Evolutionary conservation across 2,329 filamentous ascomycete species (phyloP).

Genomic region (Aureobasidium sp.): DNA sequence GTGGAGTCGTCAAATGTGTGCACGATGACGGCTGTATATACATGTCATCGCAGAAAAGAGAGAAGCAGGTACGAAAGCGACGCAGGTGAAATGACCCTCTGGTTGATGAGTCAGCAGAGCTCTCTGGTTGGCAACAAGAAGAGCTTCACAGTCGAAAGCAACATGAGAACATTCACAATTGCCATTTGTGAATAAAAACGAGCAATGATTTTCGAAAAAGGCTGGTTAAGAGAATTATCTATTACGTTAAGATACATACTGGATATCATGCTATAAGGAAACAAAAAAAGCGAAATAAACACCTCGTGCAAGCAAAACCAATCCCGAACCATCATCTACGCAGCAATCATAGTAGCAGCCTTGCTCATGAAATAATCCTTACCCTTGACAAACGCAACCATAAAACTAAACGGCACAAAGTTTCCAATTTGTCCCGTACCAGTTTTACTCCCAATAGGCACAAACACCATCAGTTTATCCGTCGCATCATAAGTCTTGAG

Average conservation of each 20-base stretch:
- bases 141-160: too few species aligned
- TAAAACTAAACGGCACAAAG: conserved; percentile 18
- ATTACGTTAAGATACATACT: too few species aligned
- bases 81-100: background rate
- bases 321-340: background rate
- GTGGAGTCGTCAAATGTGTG: background rate
- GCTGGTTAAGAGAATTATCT: too few species aligned
- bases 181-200: too few species aligned
- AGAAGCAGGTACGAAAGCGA: background rate
- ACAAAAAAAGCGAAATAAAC: too few species aligned
- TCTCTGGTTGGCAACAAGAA: too few species aligned
- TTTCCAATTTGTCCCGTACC: conserved; percentile 17
- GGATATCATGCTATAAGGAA: too few species aligned
- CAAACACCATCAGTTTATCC: conserved; percentile 21
- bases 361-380: conserved; percentile 19
- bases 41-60: background rate
- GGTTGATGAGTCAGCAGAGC: background rate
- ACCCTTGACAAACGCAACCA: conserved; percentile 20
- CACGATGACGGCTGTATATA: too few species aligned
- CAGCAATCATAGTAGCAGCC: conserved; percentile 16
- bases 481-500: conserved; percentile 5
- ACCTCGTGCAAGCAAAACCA: too few species aligned
- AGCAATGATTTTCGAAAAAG: too few species aligned
- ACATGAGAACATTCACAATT: too few species aligned
- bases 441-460: conserved; percentile 13